Percentiles rank a stretch among this genome's conserved stretches.
These are phyloP conservation scores for Phialophora tarda DNA, from an alignment of 2,329 filamentous ascomycete species.

Conservation along the genomic window DNA sequence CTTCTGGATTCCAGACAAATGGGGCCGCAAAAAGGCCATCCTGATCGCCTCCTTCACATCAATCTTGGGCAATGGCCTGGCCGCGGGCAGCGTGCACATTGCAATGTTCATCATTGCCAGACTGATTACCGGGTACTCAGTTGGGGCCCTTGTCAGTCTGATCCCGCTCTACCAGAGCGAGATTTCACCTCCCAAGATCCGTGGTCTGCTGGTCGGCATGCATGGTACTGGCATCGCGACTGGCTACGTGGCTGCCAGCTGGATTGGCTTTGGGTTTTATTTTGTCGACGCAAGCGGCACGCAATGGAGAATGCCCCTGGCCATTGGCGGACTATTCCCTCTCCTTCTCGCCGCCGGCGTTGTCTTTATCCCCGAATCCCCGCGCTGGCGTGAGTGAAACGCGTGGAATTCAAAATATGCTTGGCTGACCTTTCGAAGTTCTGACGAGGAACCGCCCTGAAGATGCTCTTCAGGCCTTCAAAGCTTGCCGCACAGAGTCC, in stretches of 20 bases:
- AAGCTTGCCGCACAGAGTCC: no score
- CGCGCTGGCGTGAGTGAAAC: constrained; percentile 34
- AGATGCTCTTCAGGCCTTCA: no score
- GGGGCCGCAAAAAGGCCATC: constrained; percentile 13
- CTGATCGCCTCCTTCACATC: constrained; percentile 5
- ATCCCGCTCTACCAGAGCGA: constrained; percentile 26
- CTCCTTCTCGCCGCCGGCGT: constrained; percentile 49
- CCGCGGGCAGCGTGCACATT: constrained; percentile 11
- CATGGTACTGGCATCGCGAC: constrained; percentile 17
- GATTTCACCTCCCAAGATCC: constrained; percentile 25
- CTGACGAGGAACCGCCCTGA: no score
- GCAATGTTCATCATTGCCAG: constrained; percentile 27
- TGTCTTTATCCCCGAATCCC: constrained; percentile 41
- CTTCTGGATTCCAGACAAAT: constrained; percentile 10
- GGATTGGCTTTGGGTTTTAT: constrained; percentile 26
- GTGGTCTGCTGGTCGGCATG: constrained; percentile 28
- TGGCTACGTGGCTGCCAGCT: constrained; percentile 24
- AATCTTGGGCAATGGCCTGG: constrained; percentile 1
- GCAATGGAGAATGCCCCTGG: constrained; percentile 28
- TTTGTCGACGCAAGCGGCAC: constrained; percentile 14
- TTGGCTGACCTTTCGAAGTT: no score
- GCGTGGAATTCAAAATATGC: not conserved
- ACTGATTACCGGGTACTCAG: constrained; percentile 20
- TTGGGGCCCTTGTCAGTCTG: constrained; percentile 16
- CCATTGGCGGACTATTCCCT: constrained; percentile 16